These are phyloP conservation scores for Chytriomyces sp. DNA, from an alignment of 192 early-diverging fungal species.

Conservation along the genomic window DNA sequence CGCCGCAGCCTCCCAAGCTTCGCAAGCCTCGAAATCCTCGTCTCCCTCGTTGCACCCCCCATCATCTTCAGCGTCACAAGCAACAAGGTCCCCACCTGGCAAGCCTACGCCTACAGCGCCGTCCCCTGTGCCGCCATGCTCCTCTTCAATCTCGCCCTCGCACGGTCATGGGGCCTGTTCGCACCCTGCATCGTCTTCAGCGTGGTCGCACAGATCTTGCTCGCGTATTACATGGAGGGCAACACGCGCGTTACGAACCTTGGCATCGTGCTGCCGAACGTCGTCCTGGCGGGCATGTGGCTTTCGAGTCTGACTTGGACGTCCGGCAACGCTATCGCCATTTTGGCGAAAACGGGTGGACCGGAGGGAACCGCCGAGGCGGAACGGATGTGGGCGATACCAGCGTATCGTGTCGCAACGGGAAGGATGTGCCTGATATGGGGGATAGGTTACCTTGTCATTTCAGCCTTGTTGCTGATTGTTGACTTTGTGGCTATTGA, in stretches of 20 bases:
- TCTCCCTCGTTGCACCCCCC: background rate
- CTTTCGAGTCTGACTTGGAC: background rate
- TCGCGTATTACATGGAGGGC: background rate
- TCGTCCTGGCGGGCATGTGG: background rate
- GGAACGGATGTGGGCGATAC: too few species aligned
- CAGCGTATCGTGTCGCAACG: too few species aligned
- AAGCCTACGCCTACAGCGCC: background rate
- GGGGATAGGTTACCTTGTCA: too few species aligned
- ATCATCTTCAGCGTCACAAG: background rate
- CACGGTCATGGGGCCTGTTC: background rate
- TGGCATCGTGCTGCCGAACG: background rate
- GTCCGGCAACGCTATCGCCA: background rate
- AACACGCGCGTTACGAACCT: background rate
- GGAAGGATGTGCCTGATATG: background rate
- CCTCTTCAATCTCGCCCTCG: background rate
- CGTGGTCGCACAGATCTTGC: background rate
- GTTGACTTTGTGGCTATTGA: too few species aligned
- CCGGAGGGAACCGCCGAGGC: too few species aligned
- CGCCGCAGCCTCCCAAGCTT: too few species aligned
- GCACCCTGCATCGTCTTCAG: background rate
- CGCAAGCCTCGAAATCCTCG: background rate
- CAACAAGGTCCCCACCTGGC: background rate
- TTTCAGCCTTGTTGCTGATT: too few species aligned
- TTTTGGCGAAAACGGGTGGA: too few species aligned
- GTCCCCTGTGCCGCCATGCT: background rate